Evolutionary conservation across 306 rosid species (phyloP).

Genomic region (Sophora flavescens): DNA sequence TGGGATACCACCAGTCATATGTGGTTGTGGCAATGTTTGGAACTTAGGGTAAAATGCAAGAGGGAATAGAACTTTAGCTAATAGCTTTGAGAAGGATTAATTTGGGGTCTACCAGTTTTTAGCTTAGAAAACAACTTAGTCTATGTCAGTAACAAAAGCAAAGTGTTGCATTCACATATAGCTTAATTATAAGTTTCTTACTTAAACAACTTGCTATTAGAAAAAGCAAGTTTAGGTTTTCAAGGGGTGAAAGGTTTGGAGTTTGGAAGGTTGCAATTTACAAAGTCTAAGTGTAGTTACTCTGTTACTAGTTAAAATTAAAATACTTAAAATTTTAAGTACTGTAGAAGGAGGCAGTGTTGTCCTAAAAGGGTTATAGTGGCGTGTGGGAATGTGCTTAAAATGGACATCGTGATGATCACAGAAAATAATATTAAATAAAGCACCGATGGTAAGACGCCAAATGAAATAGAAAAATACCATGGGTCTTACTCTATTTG

Average conservation of each 20-base stretch:
- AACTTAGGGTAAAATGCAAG: conserved; percentile 13
- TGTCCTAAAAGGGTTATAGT: neutral
- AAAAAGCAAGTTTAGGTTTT: too few relatives aligned
- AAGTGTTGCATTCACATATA: too few relatives aligned
- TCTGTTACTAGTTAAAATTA: too few relatives aligned
- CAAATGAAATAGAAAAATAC: neutral
- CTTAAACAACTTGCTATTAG: too few relatives aligned
- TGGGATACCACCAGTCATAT: too few relatives aligned
- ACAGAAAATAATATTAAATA: neutral
- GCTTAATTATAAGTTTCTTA: too few relatives aligned
- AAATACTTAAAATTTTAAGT: neutral
- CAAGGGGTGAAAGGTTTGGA: conserved; percentile 3
- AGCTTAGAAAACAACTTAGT: neutral
- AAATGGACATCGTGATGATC: neutral
- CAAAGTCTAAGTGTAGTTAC: too few relatives aligned
- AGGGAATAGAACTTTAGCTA: neutral
- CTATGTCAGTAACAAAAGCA: too few relatives aligned
- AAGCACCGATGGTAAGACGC: neutral
- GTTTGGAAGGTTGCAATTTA: neutral
- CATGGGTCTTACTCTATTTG: neutral
- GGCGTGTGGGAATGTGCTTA: neutral
- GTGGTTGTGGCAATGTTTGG: too few relatives aligned
- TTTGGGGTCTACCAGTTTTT: neutral
- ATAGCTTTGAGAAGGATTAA: neutral
- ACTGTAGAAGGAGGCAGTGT: neutral